Base-by-base conservation (phyloP, 768 basidiomycete genomes). In the Mycena metata region DNA sequence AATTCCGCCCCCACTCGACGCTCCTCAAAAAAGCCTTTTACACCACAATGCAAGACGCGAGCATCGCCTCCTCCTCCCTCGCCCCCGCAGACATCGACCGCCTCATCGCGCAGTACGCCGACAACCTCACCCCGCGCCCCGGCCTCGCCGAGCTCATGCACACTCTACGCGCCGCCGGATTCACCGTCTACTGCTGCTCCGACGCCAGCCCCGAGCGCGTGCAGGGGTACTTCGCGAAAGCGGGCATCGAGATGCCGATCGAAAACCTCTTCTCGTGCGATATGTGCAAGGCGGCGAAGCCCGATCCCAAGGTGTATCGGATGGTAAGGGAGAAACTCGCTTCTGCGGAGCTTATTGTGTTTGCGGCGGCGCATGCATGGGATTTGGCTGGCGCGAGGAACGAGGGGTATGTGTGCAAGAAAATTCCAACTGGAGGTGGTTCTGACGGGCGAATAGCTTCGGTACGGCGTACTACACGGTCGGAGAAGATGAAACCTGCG, bases 201-300 rank as follows among this genome's bases (percentile, higher is more conserved):
- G 60, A 62, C 60, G 60, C 41, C 24, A 61, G 24, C 51, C 60
- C 60, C 17, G 60, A 62, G 24, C 51, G 60, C n/a, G 50, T 62
- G 11, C 17, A n/a, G 19, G 41, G 39, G 12, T 62, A 54, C 16
- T 62, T 54, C 11, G 60, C 39, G 12, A 54, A 62, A 30, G 42
- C 30, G 17, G 60, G 51, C 3, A 54, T 62, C 12, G 50, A 52
- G 17, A 52, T 62, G 60, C 60, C 60, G 11, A n/a, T 33, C 21
- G 50, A 52, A 15, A 62, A 62, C 30, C 36, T 62, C 11, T 35
- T 62, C 23, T 62, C 60, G 50, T 62, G 60, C 51, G 30, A 62
- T 19, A 61, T 61, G 60, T 61, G 60, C 23, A 23, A 15, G 24
- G 60, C 60, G 49, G 60, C 60, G 36, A 61, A 61, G 49, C 60